Evolutionary conservation across 2,329 filamentous ascomycete genomes (phyloP).

Genomic region (Aspergillus udagawae): DNA sequence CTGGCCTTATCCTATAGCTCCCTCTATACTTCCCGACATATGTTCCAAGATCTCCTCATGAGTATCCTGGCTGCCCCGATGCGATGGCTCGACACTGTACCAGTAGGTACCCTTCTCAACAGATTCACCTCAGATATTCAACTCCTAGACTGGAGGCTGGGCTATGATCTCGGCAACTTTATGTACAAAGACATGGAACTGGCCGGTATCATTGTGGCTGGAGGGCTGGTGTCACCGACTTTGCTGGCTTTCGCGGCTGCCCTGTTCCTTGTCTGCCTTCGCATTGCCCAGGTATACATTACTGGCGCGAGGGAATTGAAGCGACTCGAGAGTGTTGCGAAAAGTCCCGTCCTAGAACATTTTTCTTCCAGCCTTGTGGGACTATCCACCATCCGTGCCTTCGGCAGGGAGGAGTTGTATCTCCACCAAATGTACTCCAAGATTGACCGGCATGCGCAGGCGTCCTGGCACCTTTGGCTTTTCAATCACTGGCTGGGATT

Average conservation of each 20-base stretch:
- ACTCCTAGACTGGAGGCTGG: conserved; percentile 63
- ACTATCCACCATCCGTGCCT: conserved; percentile 71
- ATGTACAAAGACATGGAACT: conserved; percentile 59
- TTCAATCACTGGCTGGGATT: conserved; percentile 76
- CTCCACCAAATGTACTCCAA: conserved; percentile 67
- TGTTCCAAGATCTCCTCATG: conserved; percentile 65
- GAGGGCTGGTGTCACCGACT: too few relatives aligned
- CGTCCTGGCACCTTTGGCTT: conserved; percentile 65
- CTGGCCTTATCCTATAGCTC: too few relatives aligned
- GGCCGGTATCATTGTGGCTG: conserved; percentile 62
- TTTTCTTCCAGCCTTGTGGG: conserved; percentile 70
- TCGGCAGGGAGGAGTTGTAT: conserved; percentile 64
- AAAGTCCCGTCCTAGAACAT: conserved; percentile 76
- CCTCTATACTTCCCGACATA: too few relatives aligned
- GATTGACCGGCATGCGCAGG: conserved; percentile 64
- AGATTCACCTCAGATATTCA: conserved; percentile 74
- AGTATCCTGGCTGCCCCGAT: conserved; percentile 66
- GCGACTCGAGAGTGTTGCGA: conserved; percentile 70
- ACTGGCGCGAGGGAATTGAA: conserved; percentile 71
- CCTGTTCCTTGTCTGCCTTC: too few relatives aligned
- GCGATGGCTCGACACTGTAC: conserved; percentile 75
- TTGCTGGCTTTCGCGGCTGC: too few relatives aligned
- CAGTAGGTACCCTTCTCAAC: conserved; percentile 70
- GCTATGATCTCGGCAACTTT: conserved; percentile 58
- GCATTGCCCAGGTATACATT: too few relatives aligned